Percentiles rank a stretch among this genome's conserved stretches.
phyloP scores from a whole-genome alignment of 2,329 filamentous ascomycete species.

The Trichoderma sp. region DNA sequence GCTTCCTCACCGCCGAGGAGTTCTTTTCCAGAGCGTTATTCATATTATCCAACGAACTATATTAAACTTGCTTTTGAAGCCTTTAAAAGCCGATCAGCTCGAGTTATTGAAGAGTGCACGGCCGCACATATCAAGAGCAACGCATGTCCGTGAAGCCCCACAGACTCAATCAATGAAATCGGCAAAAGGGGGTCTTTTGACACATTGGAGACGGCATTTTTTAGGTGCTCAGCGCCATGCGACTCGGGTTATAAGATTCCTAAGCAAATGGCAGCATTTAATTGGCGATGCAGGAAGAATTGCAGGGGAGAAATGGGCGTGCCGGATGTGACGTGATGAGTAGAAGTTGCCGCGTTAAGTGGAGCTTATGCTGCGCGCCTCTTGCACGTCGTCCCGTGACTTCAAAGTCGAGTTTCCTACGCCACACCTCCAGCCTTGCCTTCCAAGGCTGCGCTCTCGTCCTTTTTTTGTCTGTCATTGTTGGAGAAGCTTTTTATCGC shows the following conservation, averaged over 20 bases:
- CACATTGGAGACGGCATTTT: neutral
- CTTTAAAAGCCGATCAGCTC: neutral
- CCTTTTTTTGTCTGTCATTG: neutral
- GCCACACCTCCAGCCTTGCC: conserved; percentile 26
- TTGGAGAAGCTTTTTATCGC: neutral
- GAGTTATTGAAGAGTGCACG: neutral
- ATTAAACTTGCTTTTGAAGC: conserved; percentile 21
- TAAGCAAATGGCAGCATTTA: neutral
- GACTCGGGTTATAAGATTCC: neutral
- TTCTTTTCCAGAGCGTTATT: conserved; percentile 63
- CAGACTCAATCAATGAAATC: neutral
- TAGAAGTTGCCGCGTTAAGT: conserved; percentile 39
- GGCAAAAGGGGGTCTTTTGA: neutral
- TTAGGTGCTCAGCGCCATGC: neutral
- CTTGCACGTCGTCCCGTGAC: conserved; percentile 46
- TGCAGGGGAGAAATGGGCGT: neutral
- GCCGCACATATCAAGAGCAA: conserved; percentile 20
- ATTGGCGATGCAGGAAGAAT: neutral
- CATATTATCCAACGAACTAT: conserved; percentile 44
- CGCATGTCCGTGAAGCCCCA: conserved; percentile 2
- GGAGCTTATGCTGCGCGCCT: conserved; percentile 31
- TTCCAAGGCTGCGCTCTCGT: conserved; percentile 1
- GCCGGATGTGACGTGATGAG: conserved; percentile 18
- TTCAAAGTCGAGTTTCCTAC: conserved; percentile 11
- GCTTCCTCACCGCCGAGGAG: conserved; percentile 62